Conservation (phyloP, 2,329 filamentous ascomycete species). For the Cadophora sp. region DNA sequence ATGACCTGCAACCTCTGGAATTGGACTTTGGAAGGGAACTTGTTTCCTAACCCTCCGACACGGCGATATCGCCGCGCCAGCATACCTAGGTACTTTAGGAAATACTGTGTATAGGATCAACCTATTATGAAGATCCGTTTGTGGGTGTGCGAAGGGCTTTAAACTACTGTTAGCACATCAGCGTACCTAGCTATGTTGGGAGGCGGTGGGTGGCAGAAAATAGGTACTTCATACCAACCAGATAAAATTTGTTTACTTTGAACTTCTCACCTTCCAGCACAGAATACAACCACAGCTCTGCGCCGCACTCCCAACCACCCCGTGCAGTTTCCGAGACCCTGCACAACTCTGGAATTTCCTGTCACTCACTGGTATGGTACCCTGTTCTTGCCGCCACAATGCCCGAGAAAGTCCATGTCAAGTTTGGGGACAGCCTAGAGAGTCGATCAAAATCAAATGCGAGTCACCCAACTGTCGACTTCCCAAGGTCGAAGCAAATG, state of each 20-base stretch:
- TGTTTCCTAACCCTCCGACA: too few species aligned
- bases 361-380: neutral
- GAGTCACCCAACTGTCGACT: neutral
- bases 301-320: too few species aligned
- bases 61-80: too few species aligned
- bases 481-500: neutral
- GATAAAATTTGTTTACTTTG: neutral
- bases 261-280: neutral
- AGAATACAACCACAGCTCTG: neutral
- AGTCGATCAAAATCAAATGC: conserved; percentile 1
- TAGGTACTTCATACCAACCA: neutral
- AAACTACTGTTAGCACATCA: too few species aligned
- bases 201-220: neutral
- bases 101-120: too few species aligned
- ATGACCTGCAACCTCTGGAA: too few species aligned
- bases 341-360: neutral
- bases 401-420: conserved; percentile 51
- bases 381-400: conserved; percentile 39
- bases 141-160: too few species aligned
- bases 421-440: conserved; percentile 47
- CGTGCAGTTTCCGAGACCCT: neutral
- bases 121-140: too few species aligned
- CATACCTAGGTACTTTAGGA: too few species aligned
- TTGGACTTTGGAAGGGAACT: too few species aligned
- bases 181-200: neutral